phyloP scores from a whole-genome alignment of 202 grass and related monocot species.

The Elaeis oleifera region DNA sequence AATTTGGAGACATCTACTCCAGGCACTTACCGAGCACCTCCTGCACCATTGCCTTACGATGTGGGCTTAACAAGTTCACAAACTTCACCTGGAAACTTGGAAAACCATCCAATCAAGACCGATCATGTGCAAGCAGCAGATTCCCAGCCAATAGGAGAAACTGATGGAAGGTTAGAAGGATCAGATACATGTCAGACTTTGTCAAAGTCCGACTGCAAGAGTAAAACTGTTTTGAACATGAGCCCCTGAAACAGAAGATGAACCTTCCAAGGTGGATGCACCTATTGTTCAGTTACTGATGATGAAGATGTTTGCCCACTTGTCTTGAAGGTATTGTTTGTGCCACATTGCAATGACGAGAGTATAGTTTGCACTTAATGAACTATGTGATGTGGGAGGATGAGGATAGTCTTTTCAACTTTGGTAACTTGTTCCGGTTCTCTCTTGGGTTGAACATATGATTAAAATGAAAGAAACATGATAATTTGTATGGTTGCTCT shows the following conservation, averaged over 20 bases:
- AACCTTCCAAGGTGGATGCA: conserved; percentile 33
- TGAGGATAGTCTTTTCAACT: too few species aligned
- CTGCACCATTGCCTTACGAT: conserved; percentile 80
- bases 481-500: too few species aligned
- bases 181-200: conserved; percentile 40
- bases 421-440: too few species aligned
- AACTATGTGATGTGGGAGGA: too few species aligned
- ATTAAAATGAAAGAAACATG: too few species aligned
- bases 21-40: conserved; percentile 72
- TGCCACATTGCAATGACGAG: neutral
- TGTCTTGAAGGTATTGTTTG: conserved; percentile 77
- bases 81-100: conserved; percentile 12
- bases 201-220: conserved; percentile 44
- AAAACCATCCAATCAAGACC: conserved; percentile 35
- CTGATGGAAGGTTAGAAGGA: conserved; percentile 11
- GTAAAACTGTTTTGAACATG: conserved; percentile 51
- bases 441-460: too few species aligned
- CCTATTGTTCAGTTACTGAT: conserved; percentile 32
- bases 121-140: conserved; percentile 2
- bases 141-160: conserved; percentile 10
- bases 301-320: conserved; percentile 94
- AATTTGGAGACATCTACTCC: conserved; percentile 68
- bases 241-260: conserved; percentile 42
- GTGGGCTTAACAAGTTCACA: conserved; percentile 32
- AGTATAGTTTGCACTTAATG: too few species aligned